Evolutionary conservation across 208 protist species (phyloP).

Genomic region (Leishmania turanica): DNA sequence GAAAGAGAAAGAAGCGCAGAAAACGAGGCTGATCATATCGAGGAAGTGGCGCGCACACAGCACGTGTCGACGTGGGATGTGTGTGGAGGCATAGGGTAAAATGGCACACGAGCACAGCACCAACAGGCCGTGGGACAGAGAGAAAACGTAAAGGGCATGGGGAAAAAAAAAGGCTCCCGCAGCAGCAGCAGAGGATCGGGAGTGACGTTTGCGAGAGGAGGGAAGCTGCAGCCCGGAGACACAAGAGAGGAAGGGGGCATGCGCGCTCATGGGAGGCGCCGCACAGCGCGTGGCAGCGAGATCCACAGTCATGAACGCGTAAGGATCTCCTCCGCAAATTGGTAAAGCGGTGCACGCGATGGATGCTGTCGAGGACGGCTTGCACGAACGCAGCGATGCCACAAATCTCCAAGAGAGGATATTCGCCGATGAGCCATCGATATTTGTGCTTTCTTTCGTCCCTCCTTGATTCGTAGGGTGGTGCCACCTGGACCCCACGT

Average conservation of each 20-base stretch:
- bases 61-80: not conserved
- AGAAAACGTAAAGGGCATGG: not conserved
- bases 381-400: not conserved
- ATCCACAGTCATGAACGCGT: not conserved
- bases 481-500: not conserved
- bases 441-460: too few species aligned
- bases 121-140: not conserved
- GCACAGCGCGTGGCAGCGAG: not conserved
- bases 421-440: not conserved
- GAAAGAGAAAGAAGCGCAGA: not conserved
- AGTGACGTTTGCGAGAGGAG: not conserved
- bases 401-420: not conserved
- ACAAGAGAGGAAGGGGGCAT: not conserved
- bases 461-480: not conserved
- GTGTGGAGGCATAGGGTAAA: not conserved
- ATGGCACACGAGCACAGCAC: not conserved
- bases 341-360: not conserved
- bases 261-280: not conserved
- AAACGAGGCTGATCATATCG: not conserved
- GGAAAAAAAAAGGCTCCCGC: not conserved
- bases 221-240: not conserved
- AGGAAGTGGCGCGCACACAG: not conserved
- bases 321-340: not conserved
- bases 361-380: not conserved
- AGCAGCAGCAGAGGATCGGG: not conserved